Evolutionary conservation across 1,139 yeast genomes (phyloP).

Genomic region (Debaryomyces sp.): DNA sequence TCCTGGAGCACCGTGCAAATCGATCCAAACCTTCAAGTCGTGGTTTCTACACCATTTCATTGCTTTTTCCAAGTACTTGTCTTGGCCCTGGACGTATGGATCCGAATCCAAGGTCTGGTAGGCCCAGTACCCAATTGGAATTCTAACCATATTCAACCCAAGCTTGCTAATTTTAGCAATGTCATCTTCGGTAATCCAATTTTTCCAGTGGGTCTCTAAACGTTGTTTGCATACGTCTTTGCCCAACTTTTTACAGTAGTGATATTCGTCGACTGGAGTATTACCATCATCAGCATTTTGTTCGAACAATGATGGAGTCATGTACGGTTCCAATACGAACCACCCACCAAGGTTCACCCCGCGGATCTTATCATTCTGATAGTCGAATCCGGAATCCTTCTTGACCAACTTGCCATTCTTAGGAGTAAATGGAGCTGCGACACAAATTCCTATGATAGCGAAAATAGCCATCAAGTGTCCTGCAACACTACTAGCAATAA

Average conservation of each 20-base stretch:
- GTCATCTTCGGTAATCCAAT: slow-evolving; percentile 79
- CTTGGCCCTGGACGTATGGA: slow-evolving; percentile 90
- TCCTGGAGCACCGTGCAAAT: slow-evolving; percentile 94
- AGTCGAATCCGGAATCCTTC: slow-evolving; percentile 40
- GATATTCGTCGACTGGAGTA: slow-evolving; percentile 86
- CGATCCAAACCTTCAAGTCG: slow-evolving; percentile 82
- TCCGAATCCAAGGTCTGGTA: slow-evolving; percentile 64
- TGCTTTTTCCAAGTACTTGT: slow-evolving; percentile 70
- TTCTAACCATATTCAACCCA: slow-evolving; percentile 85
- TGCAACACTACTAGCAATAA: not conserved
- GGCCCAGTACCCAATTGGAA: slow-evolving; percentile 98
- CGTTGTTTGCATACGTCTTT: slow-evolving; percentile 53
- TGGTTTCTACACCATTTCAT: slow-evolving; percentile 70
- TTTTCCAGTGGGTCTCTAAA: slow-evolving; percentile 72
- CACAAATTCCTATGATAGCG: slow-evolving; percentile 2
- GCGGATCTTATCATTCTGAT: slow-evolving; percentile 52
- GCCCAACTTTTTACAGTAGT: slow-evolving; percentile 66
- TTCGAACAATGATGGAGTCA: slow-evolving; percentile 80
- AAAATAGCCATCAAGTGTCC: slow-evolving; percentile 1
- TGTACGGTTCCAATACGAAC: slow-evolving; percentile 83
- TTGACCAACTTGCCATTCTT: slow-evolving; percentile 6
- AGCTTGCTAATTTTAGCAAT: slow-evolving; percentile 58
- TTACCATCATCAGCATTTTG: slow-evolving; percentile 32
- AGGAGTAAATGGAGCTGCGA: not conserved
- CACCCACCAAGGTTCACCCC: slow-evolving; percentile 95